These are phyloP conservation scores for Volvox carteri DNA, from an alignment of 163 green algal genomes.

Conservation along the genomic window DNA sequence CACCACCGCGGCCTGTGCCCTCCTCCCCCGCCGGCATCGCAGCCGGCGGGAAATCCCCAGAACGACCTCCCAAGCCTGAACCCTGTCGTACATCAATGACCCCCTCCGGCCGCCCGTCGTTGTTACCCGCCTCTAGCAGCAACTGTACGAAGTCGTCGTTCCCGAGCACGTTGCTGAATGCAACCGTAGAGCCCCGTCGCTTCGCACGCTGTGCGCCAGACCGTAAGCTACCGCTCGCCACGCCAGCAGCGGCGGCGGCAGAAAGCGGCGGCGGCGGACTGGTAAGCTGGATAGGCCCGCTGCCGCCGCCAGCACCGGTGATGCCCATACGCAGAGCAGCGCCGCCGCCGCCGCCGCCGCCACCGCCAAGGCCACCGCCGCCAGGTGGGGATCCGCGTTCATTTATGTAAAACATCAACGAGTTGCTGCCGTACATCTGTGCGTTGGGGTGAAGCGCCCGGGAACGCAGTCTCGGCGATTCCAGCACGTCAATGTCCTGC, in stretches of 20 bases:
- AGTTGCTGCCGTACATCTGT: background rate
- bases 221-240: background rate
- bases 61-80: background rate
- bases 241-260: background rate
- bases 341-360: background rate
- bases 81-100: conserved; percentile 4
- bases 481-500: background rate
- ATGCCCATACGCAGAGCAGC: background rate
- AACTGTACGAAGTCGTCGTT: conserved; percentile 30
- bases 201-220: background rate
- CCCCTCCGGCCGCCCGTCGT: conserved; percentile 48
- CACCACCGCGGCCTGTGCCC: too few species aligned
- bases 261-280: background rate
- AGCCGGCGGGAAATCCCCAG: background rate
- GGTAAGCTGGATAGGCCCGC: background rate
- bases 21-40: background rate
- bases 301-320: background rate
- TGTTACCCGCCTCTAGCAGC: conserved; percentile 5
- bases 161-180: conserved; percentile 19
- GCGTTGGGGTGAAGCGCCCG: background rate
- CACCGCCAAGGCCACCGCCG: background rate
- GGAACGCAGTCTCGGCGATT: background rate
- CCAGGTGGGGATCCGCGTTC: background rate
- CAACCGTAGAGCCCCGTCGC: conserved; percentile 7
- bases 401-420: background rate